phyloP scores from a whole-genome alignment of 441 rosid genomes.

The Lagerstroemia fauriei region DNA sequence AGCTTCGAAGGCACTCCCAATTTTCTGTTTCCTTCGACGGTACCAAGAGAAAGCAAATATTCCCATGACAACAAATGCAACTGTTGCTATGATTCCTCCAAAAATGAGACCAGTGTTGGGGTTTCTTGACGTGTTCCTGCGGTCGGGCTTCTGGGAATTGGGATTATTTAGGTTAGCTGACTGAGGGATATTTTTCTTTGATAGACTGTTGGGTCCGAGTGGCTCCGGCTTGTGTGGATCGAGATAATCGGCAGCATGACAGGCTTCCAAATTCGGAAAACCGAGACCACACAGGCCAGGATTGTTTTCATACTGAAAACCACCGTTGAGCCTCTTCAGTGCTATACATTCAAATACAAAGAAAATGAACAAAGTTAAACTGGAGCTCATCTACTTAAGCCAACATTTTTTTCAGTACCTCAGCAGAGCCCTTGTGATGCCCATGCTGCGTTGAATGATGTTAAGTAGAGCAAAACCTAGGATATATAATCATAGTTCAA shows the following conservation, averaged over 20 bases:
- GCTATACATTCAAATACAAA: constrained; percentile 40
- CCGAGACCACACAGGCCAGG: constrained; percentile 70
- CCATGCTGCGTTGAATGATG: neutral
- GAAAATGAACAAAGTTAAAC: neutral
- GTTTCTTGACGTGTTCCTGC: neutral
- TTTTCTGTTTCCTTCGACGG: constrained; percentile 21
- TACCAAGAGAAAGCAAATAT: constrained; percentile 15
- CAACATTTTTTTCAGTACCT: neutral
- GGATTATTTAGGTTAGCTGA: constrained; percentile 41
- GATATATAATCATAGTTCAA: neutral
- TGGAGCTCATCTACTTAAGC: neutral
- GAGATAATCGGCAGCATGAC: constrained; percentile 48
- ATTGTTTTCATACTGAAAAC: constrained; percentile 67
- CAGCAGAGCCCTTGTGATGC: neutral
- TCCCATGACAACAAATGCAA: neutral
- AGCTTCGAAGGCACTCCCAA: neutral
- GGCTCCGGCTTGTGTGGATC: constrained; percentile 14
- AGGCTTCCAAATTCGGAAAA: constrained; percentile 53
- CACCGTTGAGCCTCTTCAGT: constrained; percentile 69
- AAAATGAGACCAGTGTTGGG: neutral
- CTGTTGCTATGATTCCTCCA: neutral
- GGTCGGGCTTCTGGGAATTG: constrained; percentile 9
- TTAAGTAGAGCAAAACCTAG: neutral
- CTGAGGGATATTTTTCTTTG: constrained; percentile 63
- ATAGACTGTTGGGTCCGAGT: constrained; percentile 30